Evolutionary conservation across 345 rosid species (phyloP), one percentile per base, ranked within the genome.

Genomic region (Salix exigua): DNA sequence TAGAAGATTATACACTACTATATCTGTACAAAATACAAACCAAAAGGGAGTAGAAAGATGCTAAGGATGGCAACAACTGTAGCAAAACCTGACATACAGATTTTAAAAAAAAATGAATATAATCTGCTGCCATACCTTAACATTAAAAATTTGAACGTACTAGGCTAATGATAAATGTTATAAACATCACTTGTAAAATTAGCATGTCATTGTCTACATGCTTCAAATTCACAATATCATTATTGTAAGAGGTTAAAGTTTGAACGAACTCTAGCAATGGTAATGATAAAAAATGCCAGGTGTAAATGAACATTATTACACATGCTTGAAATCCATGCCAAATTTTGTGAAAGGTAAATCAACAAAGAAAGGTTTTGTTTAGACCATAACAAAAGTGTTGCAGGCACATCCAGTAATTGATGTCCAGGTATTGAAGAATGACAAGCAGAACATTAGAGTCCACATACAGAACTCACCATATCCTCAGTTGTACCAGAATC

Each of bases 401-500:
- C 65, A 8, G 16, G 66, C 31, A 46, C 53, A 75, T 75, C 33
- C 53, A 62, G 26, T 58, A 18, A 23, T n/a, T 26, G 40, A 53
- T 21, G 14, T 38, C 37, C 31, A 18, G 8, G 31, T 21, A 35
- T 40, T 6, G 14, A 14, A 35, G 12, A 42, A 46, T 28, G 21
- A 66, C 66, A 77, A 30, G 18, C 35, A 60, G 50, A 60, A 51
- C 21, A 69, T 25, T 58, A 18, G 4, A 73, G 48, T 42, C 33
- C 3, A 55, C 38, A 51, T 18, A 66, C 5, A 64, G 74, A 73
- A 23, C 78, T 75, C 73, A 82, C 88, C 80, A 75, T 75, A 75
- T 78, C 77, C 64, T 46, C 78, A 53, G 74, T 51, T 25, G 70
- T 35, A 42, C 75, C 44, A 44, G 86, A 80, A 80, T 82, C 82